phyloP scores from a whole-genome alignment of 176 grass and related monocot genomes.

The Musa troglodytarum region DNA sequence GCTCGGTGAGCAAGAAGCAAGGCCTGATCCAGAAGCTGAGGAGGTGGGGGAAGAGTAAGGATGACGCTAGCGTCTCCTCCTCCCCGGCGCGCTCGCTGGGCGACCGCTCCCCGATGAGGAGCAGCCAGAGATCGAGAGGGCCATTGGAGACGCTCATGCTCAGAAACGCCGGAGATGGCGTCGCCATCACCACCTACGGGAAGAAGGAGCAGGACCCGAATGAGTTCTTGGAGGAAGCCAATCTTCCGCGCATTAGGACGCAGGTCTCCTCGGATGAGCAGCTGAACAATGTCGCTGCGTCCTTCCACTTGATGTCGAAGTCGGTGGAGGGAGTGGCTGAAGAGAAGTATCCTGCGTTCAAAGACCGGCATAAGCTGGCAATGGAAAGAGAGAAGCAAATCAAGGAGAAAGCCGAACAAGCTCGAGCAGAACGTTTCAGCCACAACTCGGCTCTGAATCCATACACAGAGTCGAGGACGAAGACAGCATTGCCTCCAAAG shows the following conservation, averaged over 20 bases:
- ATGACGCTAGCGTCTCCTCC: conserved; percentile 38
- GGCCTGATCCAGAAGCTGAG: conserved; percentile 82
- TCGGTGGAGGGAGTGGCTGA: conserved; percentile 64
- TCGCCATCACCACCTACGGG: conserved; percentile 77
- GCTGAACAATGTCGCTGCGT: conserved; percentile 33
- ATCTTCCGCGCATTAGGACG: conserved; percentile 18
- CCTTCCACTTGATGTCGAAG: conserved; percentile 75
- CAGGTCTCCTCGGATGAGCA: conserved; percentile 19
- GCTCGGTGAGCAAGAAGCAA: conserved; percentile 59
- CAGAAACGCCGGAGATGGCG: conserved; percentile 75
- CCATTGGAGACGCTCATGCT: conserved; percentile 84
- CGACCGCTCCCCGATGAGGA: conserved; percentile 41
- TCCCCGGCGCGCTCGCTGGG: conserved; percentile 40
- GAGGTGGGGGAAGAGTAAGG: conserved; percentile 74
- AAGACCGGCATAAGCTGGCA: conserved; percentile 76
- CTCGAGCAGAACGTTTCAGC: conserved; percentile 57
- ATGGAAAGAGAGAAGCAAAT: conserved; percentile 72
- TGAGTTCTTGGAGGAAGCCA: conserved; percentile 38
- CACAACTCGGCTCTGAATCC: conserved; percentile 25
- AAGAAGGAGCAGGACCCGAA: conserved; percentile 52
- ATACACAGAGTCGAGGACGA: conserved; percentile 9
- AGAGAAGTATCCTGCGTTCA: conserved; percentile 85
- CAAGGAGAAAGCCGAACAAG: conserved; percentile 84
- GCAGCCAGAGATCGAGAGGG: conserved; percentile 38
- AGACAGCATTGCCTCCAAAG: conserved; percentile 42